These are phyloP conservation scores for Trypanosomatidae sp. DNA, from an alignment of 208 protist genomes.

Conservation along the genomic window DNA sequence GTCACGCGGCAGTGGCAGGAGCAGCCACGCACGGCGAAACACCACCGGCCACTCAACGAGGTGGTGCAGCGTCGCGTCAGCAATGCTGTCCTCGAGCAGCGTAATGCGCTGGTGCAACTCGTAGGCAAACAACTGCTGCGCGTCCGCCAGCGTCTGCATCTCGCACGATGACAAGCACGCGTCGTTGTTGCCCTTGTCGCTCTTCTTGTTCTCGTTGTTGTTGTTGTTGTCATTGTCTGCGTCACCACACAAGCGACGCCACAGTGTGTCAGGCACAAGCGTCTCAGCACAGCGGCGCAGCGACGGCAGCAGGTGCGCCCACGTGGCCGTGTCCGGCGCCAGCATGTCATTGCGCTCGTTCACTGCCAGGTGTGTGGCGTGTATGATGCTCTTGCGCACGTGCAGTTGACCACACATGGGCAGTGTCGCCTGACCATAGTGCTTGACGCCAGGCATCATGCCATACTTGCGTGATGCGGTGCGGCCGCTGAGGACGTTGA, in stretches of 20 bases:
- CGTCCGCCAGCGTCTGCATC: conserved; percentile 8
- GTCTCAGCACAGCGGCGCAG: conserved; percentile 18
- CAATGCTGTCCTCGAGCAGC: conserved; percentile 65
- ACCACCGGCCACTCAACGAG: conserved; percentile 39
- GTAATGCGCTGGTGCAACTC: conserved; percentile 60
- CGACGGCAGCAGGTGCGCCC: conserved; percentile 52
- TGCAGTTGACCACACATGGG: conserved; percentile 54
- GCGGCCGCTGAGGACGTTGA: conserved; percentile 11
- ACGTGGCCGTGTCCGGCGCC: conserved; percentile 19
- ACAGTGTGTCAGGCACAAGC: conserved; percentile 9
- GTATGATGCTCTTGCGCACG: conserved; percentile 28
- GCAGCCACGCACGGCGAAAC: conserved; percentile 42
- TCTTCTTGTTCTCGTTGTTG: too few species aligned
- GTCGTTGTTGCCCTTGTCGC: background rate
- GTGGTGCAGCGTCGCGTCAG: conserved; percentile 34
- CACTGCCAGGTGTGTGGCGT: conserved; percentile 9
- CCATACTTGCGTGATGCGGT: conserved; percentile 9
- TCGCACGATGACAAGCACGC: conserved; percentile 8
- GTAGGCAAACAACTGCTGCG: conserved; percentile 42
- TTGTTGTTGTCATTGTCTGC: too few species aligned
- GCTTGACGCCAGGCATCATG: conserved; percentile 18
- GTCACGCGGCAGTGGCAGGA: conserved; percentile 12
- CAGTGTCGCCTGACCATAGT: conserved; percentile 42
- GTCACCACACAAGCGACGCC: conserved; percentile 17
- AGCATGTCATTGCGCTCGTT: conserved; percentile 9